A percentile compares a stretch with the other conserved stretches of the same genome.
phyloP scores from a whole-genome alignment of 2,329 filamentous ascomycete genomes.

The Aspergillus novoparasiticus region DNA sequence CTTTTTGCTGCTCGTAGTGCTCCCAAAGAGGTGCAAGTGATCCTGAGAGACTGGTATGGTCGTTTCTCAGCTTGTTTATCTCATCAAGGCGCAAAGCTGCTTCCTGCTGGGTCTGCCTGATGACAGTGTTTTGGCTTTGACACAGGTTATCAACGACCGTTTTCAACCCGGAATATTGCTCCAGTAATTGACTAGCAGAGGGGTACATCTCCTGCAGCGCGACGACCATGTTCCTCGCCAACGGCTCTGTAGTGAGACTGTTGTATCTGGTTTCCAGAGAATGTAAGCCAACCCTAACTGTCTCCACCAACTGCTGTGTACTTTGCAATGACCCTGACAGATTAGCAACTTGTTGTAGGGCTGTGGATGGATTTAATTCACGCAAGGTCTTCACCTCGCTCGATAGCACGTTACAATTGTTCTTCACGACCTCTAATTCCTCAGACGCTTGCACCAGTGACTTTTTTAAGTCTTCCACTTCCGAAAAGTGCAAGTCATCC shows the following conservation, averaged over 20 bases:
- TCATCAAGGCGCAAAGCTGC: slow-evolving; percentile 7
- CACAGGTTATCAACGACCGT: slow-evolving; percentile 15
- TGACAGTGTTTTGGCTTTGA: not conserved
- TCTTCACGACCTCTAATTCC: not conserved
- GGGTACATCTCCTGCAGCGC: slow-evolving; percentile 42
- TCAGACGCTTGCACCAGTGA: slow-evolving; percentile 1
- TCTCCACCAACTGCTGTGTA: slow-evolving; percentile 14
- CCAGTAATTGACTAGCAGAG: slow-evolving; percentile 25
- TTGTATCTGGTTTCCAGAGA: slow-evolving; percentile 54
- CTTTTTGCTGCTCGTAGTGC: not conserved
- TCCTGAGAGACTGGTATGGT: slow-evolving; percentile 6
- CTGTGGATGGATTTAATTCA: not conserved
- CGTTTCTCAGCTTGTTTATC: slow-evolving; percentile 8
- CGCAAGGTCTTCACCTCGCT: not conserved
- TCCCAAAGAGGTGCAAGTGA: slow-evolving; percentile 9
- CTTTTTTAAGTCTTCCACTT: slow-evolving; percentile 22
- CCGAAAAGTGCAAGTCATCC: slow-evolving; percentile 24
- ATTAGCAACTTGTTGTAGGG: slow-evolving; percentile 7
- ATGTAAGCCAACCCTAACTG: slow-evolving; percentile 28
- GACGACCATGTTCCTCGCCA: slow-evolving; percentile 38
- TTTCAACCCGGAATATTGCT: slow-evolving; percentile 24
- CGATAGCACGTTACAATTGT: not conserved
- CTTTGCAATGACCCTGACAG: slow-evolving; percentile 6
- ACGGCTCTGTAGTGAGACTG: slow-evolving; percentile 47
- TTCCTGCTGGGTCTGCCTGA: slow-evolving; percentile 6